Base-by-base conservation (phyloP, 768 basidiomycete genomes). In the Mycena amicta region DNA sequence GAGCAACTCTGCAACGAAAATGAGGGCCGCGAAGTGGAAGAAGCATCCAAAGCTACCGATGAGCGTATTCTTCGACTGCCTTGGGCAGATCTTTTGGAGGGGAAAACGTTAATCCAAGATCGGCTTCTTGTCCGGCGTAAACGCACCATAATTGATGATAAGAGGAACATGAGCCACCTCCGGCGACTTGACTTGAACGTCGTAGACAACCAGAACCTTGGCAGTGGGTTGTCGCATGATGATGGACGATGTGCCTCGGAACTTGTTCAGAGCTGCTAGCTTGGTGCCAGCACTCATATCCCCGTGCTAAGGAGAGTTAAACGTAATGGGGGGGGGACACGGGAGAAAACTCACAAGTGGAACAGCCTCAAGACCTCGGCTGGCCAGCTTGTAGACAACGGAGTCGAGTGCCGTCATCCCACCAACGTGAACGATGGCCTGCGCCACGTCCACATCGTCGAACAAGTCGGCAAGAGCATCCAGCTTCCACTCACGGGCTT, bases 11-110 rank as follows among this genome's bases (percentile, higher is more conserved):
- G 65, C 3, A 50, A 39, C 45, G 22, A 50, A n/a, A 53, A 37
- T 56, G 43, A 53, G n/a, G n/a, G 54, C 45, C 57, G 57, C 50
- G 8, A 25, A 52, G 22, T 27, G 41, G 16, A 52, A 11, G 27
- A 47, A 5, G n/a, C 37, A 4, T 37, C 53, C 26, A 43, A 62
- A 30, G 56, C 26, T 50, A 94, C 92, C 96, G 89, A 69, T 94
- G 93, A 25, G 95, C 92, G 71, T 99, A 99, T 72, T 96, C 95
- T 78, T 98, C 96, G 33, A 98, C 96, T 47, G 90, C 93, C 75
- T 93, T 93, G 49, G 93, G 93, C 59, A 95, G 75, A 79, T 96
- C 94, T 92, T 64, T 18, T 25, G 18, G 22, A 30, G n/a, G n/a
- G n/a, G n/a, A n/a, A n/a, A n/a, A n/a, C n/a, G 20, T 20, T 41